phyloP scores from a whole-genome alignment of 164 flowering plant species.

The Umbellularia californica region DNA sequence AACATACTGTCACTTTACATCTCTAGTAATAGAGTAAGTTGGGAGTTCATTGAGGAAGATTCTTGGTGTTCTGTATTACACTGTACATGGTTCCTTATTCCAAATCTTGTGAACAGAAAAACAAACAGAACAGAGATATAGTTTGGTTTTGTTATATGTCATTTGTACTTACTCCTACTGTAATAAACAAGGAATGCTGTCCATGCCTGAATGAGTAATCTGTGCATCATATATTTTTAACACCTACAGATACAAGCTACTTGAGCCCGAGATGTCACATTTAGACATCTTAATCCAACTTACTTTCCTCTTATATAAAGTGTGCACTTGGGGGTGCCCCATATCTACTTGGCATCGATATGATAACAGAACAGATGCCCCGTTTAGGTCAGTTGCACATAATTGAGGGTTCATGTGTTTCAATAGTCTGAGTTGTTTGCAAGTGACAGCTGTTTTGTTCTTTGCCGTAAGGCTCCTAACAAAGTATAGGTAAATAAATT shows the following conservation, averaged over 20 bases:
- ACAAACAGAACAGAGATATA: conserved; percentile 9
- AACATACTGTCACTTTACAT: background rate
- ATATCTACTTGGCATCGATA: background rate
- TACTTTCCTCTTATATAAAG: background rate
- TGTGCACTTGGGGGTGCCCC: background rate
- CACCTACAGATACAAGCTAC: background rate
- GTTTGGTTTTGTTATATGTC: background rate
- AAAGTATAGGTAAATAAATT: no score
- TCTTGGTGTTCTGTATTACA: conserved; percentile 14
- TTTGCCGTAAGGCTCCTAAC: no score
- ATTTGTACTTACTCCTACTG: background rate
- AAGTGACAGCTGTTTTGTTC: no score
- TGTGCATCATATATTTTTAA: background rate
- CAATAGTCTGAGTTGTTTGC: no score
- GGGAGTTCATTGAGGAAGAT: conserved; percentile 15
- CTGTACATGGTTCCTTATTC: conserved; percentile 24
- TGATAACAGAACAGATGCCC: no score
- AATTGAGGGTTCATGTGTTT: no score
- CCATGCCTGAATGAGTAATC: background rate
- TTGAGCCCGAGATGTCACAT: background rate
- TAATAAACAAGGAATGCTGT: background rate
- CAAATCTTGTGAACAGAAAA: conserved; percentile 6
- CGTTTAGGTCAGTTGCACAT: no score
- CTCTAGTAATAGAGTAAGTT: conserved; percentile 15
- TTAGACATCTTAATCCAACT: background rate